These are phyloP conservation scores for Leccinum cinnamomeum DNA, from an alignment of 1,284 basidiomycete species.

Conservation along the genomic window DNA sequence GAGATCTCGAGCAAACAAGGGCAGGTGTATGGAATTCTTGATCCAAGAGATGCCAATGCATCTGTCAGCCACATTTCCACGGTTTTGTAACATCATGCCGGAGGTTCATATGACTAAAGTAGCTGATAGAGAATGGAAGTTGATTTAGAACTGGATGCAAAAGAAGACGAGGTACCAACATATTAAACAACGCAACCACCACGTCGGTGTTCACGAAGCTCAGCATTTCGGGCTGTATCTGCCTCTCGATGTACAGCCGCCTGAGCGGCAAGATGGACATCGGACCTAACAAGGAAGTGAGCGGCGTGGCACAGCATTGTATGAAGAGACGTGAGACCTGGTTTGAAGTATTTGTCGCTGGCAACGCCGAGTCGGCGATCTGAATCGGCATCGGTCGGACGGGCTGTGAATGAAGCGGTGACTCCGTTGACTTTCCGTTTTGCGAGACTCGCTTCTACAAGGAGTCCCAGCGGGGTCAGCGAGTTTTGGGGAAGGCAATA, in stretches of 20 bases:
- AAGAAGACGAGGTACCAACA: constrained; percentile 54
- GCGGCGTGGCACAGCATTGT: not conserved
- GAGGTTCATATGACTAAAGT: constrained; percentile 77
- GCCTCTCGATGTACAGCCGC: constrained; percentile 85
- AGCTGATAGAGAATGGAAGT: constrained; percentile 44
- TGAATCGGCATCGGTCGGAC: constrained; percentile 36
- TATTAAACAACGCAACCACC: constrained; percentile 87
- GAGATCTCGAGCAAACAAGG: constrained; percentile 87
- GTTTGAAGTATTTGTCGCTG: constrained; percentile 91
- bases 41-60: constrained; percentile 76
- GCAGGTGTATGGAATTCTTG: constrained; percentile 89
- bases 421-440: constrained; percentile 65
- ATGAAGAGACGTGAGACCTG: constrained; percentile 52
- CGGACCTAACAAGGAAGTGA: constrained; percentile 48
- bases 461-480: constrained; percentile 85
- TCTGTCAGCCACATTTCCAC: constrained; percentile 22
- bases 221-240: constrained; percentile 88
- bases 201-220: constrained; percentile 82
- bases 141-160: constrained; percentile 9
- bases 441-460: constrained; percentile 89
- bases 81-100: constrained; percentile 27
- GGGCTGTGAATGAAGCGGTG: constrained; percentile 40
- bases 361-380: constrained; percentile 76
- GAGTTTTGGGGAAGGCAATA: constrained; percentile 90
- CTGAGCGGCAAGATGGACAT: constrained; percentile 86